Base-by-base conservation (phyloP, 371 early-diverging fungal genomes). In the Apophysomyces trapeziformis region DNA sequence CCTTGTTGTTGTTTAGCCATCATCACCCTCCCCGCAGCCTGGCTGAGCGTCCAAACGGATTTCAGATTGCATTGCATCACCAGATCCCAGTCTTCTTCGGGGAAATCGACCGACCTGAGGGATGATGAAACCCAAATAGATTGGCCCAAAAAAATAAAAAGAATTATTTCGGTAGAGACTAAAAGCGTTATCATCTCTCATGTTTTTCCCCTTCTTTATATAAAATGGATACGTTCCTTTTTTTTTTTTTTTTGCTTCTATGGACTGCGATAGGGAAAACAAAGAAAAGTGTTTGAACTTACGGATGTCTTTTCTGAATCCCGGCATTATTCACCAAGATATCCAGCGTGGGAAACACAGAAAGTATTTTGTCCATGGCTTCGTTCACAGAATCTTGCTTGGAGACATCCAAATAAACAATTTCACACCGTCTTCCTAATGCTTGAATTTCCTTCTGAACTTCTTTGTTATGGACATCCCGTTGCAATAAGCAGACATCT, bases 261-360 rank as follows among this genome's bases (percentile, higher is more conserved):
- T 26, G 32, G 32, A 26, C 32, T 26, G 32, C 2, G 32, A 26
- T 26, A 26, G 32, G 1, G 32, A 26, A 26, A 26, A 26, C 32
- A 26, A 26, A 26, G 32, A 26, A 26, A 26, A 26, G 32, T 1
- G 32, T 0, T 26, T 26, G 32, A 26, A 26, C 62, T 72, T 64
- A 71, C 71, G 65, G 58, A 14, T 69, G 59, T 60, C 74, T 32
- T 35, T 60, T 60, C 26, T 67, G 58, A 43, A 76, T 69, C 5
- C 79, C 79, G 21, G 76, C 79, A 67, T 79, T 79, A 38, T 74
- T 74, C 4, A 77, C 72, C 41, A 77, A 21, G 16, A 77, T 77
- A 59, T 77, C 77, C 2, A 77, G 37, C 21, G 54, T 68, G 18
- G 68, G 61, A 26, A 77, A 68, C 2, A 65, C 62, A 16, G 60